phyloP scores from a whole-genome alignment of 305 asterid species.

The Fraxinus floribunda region DNA sequence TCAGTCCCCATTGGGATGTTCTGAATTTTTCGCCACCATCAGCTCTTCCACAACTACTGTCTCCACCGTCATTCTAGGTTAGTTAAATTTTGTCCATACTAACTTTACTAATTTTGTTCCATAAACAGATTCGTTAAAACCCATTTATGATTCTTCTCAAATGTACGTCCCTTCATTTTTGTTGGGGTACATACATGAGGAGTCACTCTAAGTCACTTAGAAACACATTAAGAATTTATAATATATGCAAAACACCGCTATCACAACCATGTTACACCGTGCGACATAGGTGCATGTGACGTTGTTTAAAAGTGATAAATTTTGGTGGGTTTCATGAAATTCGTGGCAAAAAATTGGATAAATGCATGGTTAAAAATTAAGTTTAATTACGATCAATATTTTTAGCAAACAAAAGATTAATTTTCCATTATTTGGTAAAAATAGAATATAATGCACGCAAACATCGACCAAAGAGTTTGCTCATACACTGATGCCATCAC shows the following conservation, averaged over 20 bases:
- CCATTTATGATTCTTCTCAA: not conserved
- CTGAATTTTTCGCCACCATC: slow-evolving; percentile 14
- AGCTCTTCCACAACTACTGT: slow-evolving; percentile 23
- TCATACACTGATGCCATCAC: not conserved
- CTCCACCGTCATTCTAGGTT: slow-evolving; percentile 27
- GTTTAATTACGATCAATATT: too few relatives aligned
- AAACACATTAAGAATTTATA: too few relatives aligned
- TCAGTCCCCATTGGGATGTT: slow-evolving; percentile 53
- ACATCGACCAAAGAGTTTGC: not conserved
- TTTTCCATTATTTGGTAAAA: not conserved
- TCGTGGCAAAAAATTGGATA: too few relatives aligned
- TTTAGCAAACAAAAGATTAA: not conserved
- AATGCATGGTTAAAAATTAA: too few relatives aligned
- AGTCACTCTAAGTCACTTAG: too few relatives aligned
- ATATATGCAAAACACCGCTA: too few relatives aligned
- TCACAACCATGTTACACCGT: too few relatives aligned
- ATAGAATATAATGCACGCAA: too few relatives aligned
- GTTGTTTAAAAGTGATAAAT: too few relatives aligned
- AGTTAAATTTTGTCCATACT: not conserved
- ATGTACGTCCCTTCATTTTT: not conserved
- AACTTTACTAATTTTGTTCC: not conserved
- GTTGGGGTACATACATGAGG: not conserved
- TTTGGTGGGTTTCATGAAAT: too few relatives aligned
- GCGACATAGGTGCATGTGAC: too few relatives aligned
- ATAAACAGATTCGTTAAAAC: slow-evolving; percentile 16